Evolutionary conservation across 371 early-diverging fungal species (phyloP).

Genomic region (Blakeslea trispora): DNA sequence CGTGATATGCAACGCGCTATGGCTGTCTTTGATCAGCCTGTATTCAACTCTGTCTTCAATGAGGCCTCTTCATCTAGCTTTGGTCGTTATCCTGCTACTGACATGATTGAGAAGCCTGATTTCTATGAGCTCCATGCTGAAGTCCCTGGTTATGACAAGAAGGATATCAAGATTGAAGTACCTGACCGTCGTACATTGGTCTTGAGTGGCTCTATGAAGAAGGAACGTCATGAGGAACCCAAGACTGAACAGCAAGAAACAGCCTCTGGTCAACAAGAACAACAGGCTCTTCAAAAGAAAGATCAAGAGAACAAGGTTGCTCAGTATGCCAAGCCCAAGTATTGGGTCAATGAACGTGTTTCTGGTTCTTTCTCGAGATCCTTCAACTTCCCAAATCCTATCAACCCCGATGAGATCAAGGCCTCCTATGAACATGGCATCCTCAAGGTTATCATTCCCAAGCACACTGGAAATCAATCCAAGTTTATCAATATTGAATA

Average conservation of each 20-base stretch:
- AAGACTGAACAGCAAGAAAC: neutral
- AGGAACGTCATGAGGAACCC: neutral
- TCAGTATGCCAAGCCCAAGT: conserved; percentile 13
- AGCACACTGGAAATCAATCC: conserved; percentile 16
- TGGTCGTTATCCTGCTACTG: conserved; percentile 28
- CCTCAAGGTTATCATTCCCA: conserved; percentile 36
- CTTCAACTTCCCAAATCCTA: conserved; percentile 35
- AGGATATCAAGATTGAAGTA: conserved; percentile 28
- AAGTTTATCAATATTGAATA: conserved; percentile 30
- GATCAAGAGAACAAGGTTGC: neutral
- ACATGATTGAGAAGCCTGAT: neutral
- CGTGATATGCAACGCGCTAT: conserved; percentile 44
- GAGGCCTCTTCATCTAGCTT: neutral
- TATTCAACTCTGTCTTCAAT: conserved; percentile 13
- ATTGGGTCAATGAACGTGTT: conserved; percentile 44
- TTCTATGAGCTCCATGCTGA: conserved; percentile 28
- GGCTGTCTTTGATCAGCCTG: conserved; percentile 39
- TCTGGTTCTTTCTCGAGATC: conserved; percentile 35
- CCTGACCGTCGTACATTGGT: conserved; percentile 24
- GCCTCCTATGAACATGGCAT: conserved; percentile 44
- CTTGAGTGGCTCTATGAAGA: conserved; percentile 20
- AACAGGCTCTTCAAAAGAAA: neutral
- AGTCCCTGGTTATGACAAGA: conserved; percentile 27
- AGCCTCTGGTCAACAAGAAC: neutral
- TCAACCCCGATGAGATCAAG: conserved; percentile 35